A percentile compares a stretch with the other conserved stretches of the same genome.
phyloP scores from a whole-genome alignment of 2,329 filamentous ascomycete species.

The Neonectria sp. region DNA sequence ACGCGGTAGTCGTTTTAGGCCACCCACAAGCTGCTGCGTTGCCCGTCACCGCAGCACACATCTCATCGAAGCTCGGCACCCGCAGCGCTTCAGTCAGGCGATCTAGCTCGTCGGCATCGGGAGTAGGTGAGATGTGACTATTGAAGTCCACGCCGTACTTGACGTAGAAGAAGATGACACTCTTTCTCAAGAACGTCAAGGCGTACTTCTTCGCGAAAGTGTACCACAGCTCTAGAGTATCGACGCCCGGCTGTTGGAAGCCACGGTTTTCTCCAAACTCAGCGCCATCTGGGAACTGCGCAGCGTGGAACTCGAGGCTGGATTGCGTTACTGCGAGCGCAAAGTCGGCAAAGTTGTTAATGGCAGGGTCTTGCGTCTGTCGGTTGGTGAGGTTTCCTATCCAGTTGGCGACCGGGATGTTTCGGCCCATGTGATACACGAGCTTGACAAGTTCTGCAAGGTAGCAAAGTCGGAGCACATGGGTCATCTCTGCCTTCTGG shows the following conservation, averaged over 20 bases:
- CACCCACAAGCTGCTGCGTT: slow-evolving; percentile 63
- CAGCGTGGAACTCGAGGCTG: slow-evolving; percentile 58
- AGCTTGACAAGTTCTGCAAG: slow-evolving; percentile 92
- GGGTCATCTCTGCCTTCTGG: slow-evolving; percentile 80
- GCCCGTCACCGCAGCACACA: slow-evolving; percentile 75
- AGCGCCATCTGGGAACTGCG: slow-evolving; percentile 45
- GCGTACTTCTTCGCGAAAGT: slow-evolving; percentile 84
- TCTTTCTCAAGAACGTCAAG: slow-evolving; percentile 90
- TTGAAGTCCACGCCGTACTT: slow-evolving; percentile 92
- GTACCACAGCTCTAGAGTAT: slow-evolving; percentile 69
- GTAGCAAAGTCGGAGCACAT: slow-evolving; percentile 89
- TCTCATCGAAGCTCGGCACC: slow-evolving; percentile 83
- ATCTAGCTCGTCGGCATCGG: slow-evolving; percentile 83
- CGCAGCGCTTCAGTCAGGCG: slow-evolving; percentile 83
- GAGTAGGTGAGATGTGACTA: slow-evolving; percentile 73
- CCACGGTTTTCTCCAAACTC: slow-evolving; percentile 59
- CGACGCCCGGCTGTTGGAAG: slow-evolving; percentile 70
- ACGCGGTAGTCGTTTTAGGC: slow-evolving; percentile 60
- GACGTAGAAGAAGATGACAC: slow-evolving; percentile 85
- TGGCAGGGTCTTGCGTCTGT: slow-evolving; percentile 60
- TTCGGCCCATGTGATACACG: slow-evolving; percentile 71
- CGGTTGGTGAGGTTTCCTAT: slow-evolving; percentile 61
- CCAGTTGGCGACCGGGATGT: slow-evolving; percentile 67
- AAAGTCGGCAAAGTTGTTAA: slow-evolving; percentile 71
- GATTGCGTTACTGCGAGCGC: slow-evolving; percentile 64